These are phyloP conservation scores for Flagelloscypha sp. DNA, from an alignment of 768 basidiomycete species.

Conservation along the genomic window DNA sequence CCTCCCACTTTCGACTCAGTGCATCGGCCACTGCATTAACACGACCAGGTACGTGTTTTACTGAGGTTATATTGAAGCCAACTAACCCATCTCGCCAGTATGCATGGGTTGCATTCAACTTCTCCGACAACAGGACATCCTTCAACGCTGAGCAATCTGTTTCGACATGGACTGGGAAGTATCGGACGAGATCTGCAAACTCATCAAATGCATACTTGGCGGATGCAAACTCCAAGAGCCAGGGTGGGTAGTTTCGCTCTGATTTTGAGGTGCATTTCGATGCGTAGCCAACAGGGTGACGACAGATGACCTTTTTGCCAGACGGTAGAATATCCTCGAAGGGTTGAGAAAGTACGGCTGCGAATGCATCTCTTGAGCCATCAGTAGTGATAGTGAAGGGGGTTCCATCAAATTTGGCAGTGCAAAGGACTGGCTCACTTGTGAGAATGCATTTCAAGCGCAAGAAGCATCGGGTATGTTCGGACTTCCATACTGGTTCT, in stretches of 20 bases:
- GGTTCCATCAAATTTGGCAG: constrained; percentile 23
- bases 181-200: constrained; percentile 20
- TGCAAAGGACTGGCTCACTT: constrained; percentile 22
- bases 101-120: constrained; percentile 15
- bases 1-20: constrained; percentile 14
- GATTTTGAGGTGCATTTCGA: constrained; percentile 25
- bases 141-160: constrained; percentile 18
- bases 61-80: constrained; percentile 13
- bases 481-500: constrained; percentile 9
- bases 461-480: constrained; percentile 19
- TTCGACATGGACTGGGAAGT: constrained; percentile 14
- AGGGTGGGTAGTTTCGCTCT: constrained; percentile 23
- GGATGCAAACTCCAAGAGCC: constrained; percentile 24
- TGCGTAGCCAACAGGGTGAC: constrained; percentile 24
- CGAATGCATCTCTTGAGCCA: constrained; percentile 24
- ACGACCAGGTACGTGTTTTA: constrained; percentile 15
- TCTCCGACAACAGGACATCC: constrained; percentile 17
- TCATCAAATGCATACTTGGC: constrained; percentile 20
- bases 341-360: constrained; percentile 21
- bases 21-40: constrained; percentile 17
- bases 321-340: constrained; percentile 10
- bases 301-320: constrained; percentile 11
- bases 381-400: constrained; percentile 29
- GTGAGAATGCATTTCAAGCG: constrained; percentile 23
- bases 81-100: constrained; percentile 22